phyloP scores from a whole-genome alignment of 129 eudicot genomes.

The Tagetes patula region DNA sequence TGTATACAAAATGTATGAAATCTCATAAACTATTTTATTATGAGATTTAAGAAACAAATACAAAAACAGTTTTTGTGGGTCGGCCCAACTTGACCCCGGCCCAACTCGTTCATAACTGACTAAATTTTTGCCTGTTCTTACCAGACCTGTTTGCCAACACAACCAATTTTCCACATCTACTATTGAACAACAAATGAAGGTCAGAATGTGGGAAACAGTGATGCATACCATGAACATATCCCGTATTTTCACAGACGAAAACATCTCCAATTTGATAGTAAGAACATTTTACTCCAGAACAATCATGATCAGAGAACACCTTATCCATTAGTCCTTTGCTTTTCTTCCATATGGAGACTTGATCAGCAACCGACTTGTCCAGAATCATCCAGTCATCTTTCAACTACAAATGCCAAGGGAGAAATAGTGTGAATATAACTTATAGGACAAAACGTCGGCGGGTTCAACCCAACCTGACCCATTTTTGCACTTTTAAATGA shows the following conservation, averaged over 20 bases:
- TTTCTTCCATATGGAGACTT: constrained; percentile 93
- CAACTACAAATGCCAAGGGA: constrained; percentile 49
- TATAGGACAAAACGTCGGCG: background rate
- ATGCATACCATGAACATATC: constrained; percentile 82
- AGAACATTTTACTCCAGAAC: constrained; percentile 84
- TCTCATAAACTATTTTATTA: background rate
- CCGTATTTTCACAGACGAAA: constrained; percentile 92
- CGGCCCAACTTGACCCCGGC: background rate
- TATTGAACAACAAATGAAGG: constrained; percentile 23
- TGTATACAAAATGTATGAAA: background rate
- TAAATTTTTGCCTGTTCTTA: background rate
- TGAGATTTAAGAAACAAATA: background rate
- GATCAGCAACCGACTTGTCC: constrained; percentile 93
- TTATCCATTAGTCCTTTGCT: constrained; percentile 80
- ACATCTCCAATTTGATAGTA: constrained; percentile 91
- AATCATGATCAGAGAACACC: constrained; percentile 69
- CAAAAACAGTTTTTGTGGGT: background rate
- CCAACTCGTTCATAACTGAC: background rate
- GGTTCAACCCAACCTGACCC: background rate
- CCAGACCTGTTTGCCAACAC: background rate
- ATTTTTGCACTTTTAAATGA: background rate
- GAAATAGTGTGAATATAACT: constrained; percentile 1
- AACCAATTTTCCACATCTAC: background rate
- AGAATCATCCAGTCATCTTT: constrained; percentile 76
- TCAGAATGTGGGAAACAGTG: background rate